These are phyloP conservation scores for Ophiostoma quercus DNA, from an alignment of 2,329 filamentous ascomycete genomes.

Conservation along the genomic window DNA sequence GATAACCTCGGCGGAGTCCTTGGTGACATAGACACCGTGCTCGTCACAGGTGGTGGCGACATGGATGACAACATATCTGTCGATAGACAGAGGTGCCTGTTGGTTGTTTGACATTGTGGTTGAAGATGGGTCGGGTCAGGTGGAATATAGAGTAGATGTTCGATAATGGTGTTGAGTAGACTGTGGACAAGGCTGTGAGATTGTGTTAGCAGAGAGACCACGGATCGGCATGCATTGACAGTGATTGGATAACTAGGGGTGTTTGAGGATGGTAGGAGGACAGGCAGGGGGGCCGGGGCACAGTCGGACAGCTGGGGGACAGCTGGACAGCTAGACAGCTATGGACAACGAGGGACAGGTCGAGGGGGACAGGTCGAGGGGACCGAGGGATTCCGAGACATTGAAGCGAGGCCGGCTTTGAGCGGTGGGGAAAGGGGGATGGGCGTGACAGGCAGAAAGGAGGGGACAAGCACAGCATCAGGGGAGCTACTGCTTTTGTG, in stretches of 20 bases:
- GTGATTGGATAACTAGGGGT: background rate
- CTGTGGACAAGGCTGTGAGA: slow-evolving; percentile 5
- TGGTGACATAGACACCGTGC: slow-evolving; percentile 98
- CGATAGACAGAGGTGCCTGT: slow-evolving; percentile 62
- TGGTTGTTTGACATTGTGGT: slow-evolving; percentile 41
- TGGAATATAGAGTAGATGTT: background rate
- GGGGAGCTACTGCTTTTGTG: background rate
- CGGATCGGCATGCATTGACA: background rate
- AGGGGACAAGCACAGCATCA: background rate
- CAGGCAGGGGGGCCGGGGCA: background rate
- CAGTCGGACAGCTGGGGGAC: background rate
- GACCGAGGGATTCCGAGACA: background rate
- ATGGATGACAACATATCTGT: slow-evolving; percentile 97
- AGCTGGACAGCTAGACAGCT: background rate
- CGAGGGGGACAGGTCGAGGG: background rate
- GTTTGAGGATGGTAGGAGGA: background rate
- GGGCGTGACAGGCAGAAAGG: background rate
- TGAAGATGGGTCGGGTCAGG: background rate
- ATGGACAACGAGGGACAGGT: background rate
- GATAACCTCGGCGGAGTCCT: slow-evolving; percentile 98
- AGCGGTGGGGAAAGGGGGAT: slow-evolving; percentile 13
- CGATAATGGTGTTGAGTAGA: background rate
- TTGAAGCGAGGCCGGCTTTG: slow-evolving; percentile 9
- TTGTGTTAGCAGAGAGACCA: background rate
- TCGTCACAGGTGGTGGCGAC: slow-evolving; percentile 98